A percentile compares a stretch with the other conserved stretches of the same genome.
Evolutionary conservation across 768 basidiomycete species (phyloP).

Genomic region (Boletus reticulatus): DNA sequence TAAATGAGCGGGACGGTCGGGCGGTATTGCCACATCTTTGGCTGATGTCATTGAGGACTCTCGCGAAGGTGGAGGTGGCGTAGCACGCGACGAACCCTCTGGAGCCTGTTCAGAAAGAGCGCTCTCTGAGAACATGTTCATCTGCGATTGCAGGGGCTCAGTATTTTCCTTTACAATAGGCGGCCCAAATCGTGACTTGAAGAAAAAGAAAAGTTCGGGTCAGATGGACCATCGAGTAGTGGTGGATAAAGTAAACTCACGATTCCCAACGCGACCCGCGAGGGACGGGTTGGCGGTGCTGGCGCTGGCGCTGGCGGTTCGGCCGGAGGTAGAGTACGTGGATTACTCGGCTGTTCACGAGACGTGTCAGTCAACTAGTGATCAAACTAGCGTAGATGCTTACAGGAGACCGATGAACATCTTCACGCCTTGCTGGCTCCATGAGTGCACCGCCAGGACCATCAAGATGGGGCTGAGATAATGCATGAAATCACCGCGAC

Average conservation of each 20-base stretch:
- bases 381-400: not conserved
- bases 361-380: not conserved
- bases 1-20: constrained; percentile 16
- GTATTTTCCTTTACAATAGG: constrained; percentile 22
- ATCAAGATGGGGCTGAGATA: constrained; percentile 19
- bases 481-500: constrained; percentile 4
- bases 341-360: constrained; percentile 6
- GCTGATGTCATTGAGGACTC: constrained; percentile 27
- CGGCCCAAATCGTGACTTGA: constrained; percentile 34
- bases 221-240: not conserved
- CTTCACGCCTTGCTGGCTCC: constrained; percentile 14
- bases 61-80: constrained; percentile 30
- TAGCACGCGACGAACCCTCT: constrained; percentile 20
- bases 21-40: constrained; percentile 4
- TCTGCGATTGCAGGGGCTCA: constrained; percentile 5
- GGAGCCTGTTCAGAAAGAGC: constrained; percentile 6
- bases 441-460: not conserved
- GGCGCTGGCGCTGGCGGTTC: constrained; percentile 4
- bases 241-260: constrained; percentile 4
- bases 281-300: constrained; percentile 5
- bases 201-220: not conserved
- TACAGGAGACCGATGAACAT: constrained; percentile 19
- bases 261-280: constrained; percentile 16
- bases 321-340: constrained; percentile 2
- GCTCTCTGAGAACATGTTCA: constrained; percentile 18